Evolutionary conservation across 768 basidiomycete genomes (phyloP), one percentile per base, ranked within the genome.

Genomic region (Trametes cubensis): DNA sequence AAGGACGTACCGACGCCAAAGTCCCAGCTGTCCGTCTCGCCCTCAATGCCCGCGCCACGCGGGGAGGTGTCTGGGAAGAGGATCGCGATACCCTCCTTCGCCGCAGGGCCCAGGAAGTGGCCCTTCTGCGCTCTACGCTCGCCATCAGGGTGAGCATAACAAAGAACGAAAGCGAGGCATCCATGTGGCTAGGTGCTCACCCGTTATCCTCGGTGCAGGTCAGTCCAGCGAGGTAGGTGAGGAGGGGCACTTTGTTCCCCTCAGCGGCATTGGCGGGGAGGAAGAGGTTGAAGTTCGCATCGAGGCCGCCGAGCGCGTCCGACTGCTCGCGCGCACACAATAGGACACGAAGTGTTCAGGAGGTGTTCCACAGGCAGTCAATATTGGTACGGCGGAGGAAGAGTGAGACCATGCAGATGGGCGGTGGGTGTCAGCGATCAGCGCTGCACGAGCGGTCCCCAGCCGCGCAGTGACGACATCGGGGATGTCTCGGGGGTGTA

Each of bases 41-140:
- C 92, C 52, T 88, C 85, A 60, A 94, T 81, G 18, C 87, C 89
- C 18, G 96, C 95, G 4, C 95, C 95, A 40, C 97, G 85, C 0
- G 97, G 97, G 38, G 92, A 95, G 0, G 96, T 98, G 71, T 99
- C 97, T 2, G 97, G 94, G 73, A 98, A 94, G 59, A 98, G 84
- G 52, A 98, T 78, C 0, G 97, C 95, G 57, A 99, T 88, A 6
- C 90, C 88, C 69, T 96, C 87, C 20, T 85, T 80, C 5, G 94
- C 84, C 1, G 96, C 96, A 42, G 89, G 85, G 20, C 85, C 81
- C 41, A 98, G 77, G 77, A 98, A 96, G 13, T 83, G 84, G n/a
- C 94, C 95, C 74, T 99, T 98, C 76, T 95, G 93, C 1, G 96
- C 85, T 0, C 92, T 94, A 66, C 2, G 30, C 28, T 13, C 6